Evolutionary conservation across 176 grass and related monocot genomes (phyloP), one percentile per base, ranked within the genome.

Genomic region (Pontederia paniculata): DNA sequence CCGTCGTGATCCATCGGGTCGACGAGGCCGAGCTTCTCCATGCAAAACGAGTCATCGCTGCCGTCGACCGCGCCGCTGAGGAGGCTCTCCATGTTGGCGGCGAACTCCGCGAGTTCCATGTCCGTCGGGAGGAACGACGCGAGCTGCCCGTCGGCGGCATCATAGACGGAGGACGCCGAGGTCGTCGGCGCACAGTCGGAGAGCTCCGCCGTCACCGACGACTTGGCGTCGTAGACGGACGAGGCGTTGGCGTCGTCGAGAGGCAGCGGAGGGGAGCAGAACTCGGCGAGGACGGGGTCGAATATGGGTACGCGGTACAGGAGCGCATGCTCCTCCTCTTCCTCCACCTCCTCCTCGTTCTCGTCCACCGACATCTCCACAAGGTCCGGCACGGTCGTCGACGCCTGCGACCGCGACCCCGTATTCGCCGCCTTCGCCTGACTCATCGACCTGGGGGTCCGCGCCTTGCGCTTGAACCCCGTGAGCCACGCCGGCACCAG

Each of bases 401-500:
- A 61, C 56, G 28, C 28, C 43, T 9, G 16, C 19, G 12, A 10
- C 42, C 20, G 13, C 20, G 20, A 14, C 10, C 4, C 54, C 13
- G 9, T 8, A 3, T 8, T 1, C 12, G 47, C 41, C 47, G 73
- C 55, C 52, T 77, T 70, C 54, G 75, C 37, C 12, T 84, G 62
- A 1, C 63, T 74, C 23, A 56, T 22, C 59, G 80, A 71, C 13
- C 91, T 72, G 41, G 79, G 80, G 0, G 80, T 90, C 4, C 86
- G 76, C 15, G 86, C 91, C 80, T 90, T 97, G 19, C 91, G 74
- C 55, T 23, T 90, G 44, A 80, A 83, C 77, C 91, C 89, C 44
- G 60, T 73, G 9, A 80, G 86, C 23, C 66, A 64, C 4, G 57
- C 0, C 31, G 63, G 8, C 2, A 65, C 22, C n/a, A 14, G 15